Evolutionary conservation across 2,329 filamentous ascomycete species (phyloP), one percentile per base, ranked within the genome.

Genomic region (Basipetospora chlamydospora): DNA sequence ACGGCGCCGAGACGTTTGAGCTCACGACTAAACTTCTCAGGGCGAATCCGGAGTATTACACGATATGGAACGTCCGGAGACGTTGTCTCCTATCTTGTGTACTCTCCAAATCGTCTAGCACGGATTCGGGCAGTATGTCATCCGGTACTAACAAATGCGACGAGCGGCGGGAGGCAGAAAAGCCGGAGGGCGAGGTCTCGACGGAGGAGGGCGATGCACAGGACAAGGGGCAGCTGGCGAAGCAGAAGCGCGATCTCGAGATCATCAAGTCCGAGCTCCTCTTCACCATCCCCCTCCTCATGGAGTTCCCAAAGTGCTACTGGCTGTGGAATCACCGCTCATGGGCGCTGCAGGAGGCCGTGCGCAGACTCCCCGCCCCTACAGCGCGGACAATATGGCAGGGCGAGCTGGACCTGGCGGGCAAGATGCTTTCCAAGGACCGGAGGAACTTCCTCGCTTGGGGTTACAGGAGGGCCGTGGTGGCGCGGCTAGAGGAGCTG

Each of bases 281-380:
- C 33, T 94, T 95, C 51, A 77, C 88, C 23, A 73, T 95, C 28
- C 83, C 84, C 1, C 68, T 98, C 15, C 70, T 98, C 34, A 70
- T 83, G 44, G 75, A 85, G 45, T 88, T 76, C 45, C 90, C 90
- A 6, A 98, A 98, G 56, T 96, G 90, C 66, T 98, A 98, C 62
- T 96, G 90, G 88, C 88, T 98, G 50, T 98, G 90, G 90, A 93
- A 94, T 47, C 88, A 95, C 57, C 78, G 90, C 20, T 60, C 80
- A 31, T 98, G 90, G 87, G 63, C 88, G 3, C 64, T 98, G 11
- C 64, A 78, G 38, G 73, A 84, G 53, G 77, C 77, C 23, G 81
- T 80, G 32, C 53, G 65, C 10, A 64, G 77, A 13, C 63, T 94
- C 8, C 68, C 74, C 2, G 43, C 57, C 1, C 39, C 61, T 0